Conservation (phyloP, 192 early-diverging fungal species). For the Chytriomyces sp. region DNA sequence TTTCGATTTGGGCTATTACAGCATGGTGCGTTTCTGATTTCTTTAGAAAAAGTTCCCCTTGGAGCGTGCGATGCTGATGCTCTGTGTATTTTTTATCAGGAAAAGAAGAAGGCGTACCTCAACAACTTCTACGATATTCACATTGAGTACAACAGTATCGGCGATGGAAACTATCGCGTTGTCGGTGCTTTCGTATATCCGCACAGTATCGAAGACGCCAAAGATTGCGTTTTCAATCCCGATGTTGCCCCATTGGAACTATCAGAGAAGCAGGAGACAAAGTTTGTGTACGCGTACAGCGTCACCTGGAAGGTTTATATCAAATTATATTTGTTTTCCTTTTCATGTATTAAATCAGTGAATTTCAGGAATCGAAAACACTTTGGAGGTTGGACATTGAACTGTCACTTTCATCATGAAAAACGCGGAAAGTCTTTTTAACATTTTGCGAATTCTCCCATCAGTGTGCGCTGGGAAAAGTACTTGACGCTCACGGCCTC, state of each 20-base stretch:
- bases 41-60: background rate
- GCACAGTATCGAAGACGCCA: conserved; percentile 50
- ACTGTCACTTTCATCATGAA: too few species aligned
- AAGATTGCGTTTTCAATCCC: conserved; percentile 15
- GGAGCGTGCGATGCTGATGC: background rate
- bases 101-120: conserved; percentile 50
- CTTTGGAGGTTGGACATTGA: conserved; percentile 48
- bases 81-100: background rate
- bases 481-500: conserved; percentile 36
- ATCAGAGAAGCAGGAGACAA: conserved; percentile 34
- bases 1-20: conserved; percentile 72
- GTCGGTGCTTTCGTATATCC: conserved; percentile 86
- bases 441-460: background rate
- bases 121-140: conserved; percentile 91
- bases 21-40: background rate
- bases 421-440: conserved; percentile 1
- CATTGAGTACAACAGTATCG: conserved; percentile 69
- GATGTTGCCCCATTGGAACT: conserved; percentile 35
- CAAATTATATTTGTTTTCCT: background rate
- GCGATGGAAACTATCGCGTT: conserved; percentile 69
- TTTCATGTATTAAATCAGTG: conserved; percentile 7
- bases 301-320: conserved; percentile 51
- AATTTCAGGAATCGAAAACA: conserved; percentile 40
- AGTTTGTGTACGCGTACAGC: conserved; percentile 55
- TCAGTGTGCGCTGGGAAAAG: conserved; percentile 39